Evolutionary conservation across 208 protist genomes (phyloP), one percentile per base, ranked within the genome.

Genomic region (Balamuthia mandrillaris): DNA sequence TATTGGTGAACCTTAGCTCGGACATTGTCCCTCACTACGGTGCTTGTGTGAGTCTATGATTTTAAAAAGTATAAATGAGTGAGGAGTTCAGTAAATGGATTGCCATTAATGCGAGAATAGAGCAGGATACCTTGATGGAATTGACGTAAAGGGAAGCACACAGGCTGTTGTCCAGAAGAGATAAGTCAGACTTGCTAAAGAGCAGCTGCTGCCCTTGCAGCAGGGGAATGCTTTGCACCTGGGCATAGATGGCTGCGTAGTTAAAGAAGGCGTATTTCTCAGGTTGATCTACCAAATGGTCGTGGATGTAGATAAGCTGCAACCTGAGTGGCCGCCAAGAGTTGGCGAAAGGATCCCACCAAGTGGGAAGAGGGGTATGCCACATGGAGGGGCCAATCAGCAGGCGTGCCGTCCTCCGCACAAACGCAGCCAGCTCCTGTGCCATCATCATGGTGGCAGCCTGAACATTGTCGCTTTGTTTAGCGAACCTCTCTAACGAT

Each of bases 221-320:
- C 24, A 63, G 24, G 18, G 10, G 7, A 63, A 29, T 21, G n/a
- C n/a, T 21, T 29, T 12, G 65, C 21, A 74, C 65, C 65, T 74
- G 41, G 41, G 44, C 51, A n/a, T 31, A 27, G 4, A 74, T 74
- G 65, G 65, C 51, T 9, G 44, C 65, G 37, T 31, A 74, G 65
- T 74, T 42, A 24, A 74, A 74, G 39, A 52, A 74, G 65, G 65
- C 44, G 37, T 52, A 74, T 27, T 42, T 35, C 65, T 74, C 65
- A 16, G 24, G n/a, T n/a, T 74, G 41, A 42, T 42, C 65, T 9
- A 74, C 37, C 12, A 74, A 27, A 49, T 74, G 65, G 21, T 74
- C 65, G 65, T 74, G 65, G 5, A 74, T 29, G 21, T 52, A 27
- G 10, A 74, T 42, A 12, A 74, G 37, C 41, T 74, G 65, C 18